Evolutionary conservation across 768 basidiomycete species (phyloP), one percentile per base, ranked within the genome.

Genomic region (Rhodotorula kratochvilovae): DNA sequence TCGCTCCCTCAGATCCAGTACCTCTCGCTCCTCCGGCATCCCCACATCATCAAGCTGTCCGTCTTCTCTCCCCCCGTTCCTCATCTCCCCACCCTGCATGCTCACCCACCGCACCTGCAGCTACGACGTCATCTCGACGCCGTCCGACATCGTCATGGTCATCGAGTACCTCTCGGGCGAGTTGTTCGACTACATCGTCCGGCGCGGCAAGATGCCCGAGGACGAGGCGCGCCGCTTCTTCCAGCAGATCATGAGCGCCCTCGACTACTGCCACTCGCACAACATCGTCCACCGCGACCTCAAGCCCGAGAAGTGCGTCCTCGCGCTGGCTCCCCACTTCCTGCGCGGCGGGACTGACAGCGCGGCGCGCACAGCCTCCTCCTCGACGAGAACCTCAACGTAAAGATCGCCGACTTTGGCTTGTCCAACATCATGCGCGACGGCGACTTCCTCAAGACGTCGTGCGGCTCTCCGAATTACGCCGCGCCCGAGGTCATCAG

Each of bases 391-490:
- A 78, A 81, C 65, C 76, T 81, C 36, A 84, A 84, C 72, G 82
- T 98, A 82, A 99, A 99, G 82, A 97, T 99, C 72, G 94, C 92
- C n/a, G 96, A 99, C 83, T 99, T 98, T 80, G 96, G 96, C 4
- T 84, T 99, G 63, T 91, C 91, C 5, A 97, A 94, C 80, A 90
- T 94, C 79, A 94, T 97, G 83, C 89, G 88, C 77, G 95, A 98
- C 77, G 96, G 95, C 2, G 92, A 93, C 78, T 98, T 97, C 81
- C 83, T 99, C 67, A 92, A 92, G 78, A 99, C 96, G 16, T 94
- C 91, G 76, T 99, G 96, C 80, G 95, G 96, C 2, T 93, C 91
- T 79, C 96, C 96, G 1, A 98, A 99, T 80, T 99, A 99, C 77
- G 96, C 96, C 66, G 95, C 96, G 0, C 96, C 96, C 3, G 96